Conservation (phyloP, 2,329 filamentous ascomycete species). For the Monosporascus sp. region DNA sequence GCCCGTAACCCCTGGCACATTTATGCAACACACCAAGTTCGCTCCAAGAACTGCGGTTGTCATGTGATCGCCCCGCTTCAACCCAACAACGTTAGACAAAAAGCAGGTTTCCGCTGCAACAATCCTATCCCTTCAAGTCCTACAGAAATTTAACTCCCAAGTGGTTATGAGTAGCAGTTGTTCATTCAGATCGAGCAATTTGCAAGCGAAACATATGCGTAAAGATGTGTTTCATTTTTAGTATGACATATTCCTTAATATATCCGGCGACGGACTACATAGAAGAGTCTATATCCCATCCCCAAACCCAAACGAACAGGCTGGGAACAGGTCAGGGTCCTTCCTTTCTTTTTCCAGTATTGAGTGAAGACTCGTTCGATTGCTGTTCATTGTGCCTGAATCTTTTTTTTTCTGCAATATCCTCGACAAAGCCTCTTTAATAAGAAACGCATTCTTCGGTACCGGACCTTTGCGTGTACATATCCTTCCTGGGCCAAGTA, state of each 20-base stretch:
- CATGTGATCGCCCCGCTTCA: too few species aligned
- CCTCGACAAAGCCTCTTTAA: constrained; percentile 16
- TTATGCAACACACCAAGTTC: too few species aligned
- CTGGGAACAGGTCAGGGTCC: constrained; percentile 7
- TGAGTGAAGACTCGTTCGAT: constrained; percentile 5
- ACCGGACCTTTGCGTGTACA: constrained; percentile 22
- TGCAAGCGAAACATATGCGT: too few species aligned
- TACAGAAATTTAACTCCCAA: too few species aligned
- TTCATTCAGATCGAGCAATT: too few species aligned
- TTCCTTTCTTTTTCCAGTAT: constrained; percentile 18
- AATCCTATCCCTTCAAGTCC: too few species aligned
- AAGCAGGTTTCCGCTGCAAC: too few species aligned
- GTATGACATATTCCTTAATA: constrained; percentile 17
- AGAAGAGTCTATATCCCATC: constrained; percentile 35
- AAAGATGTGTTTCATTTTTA: constrained; percentile 14
- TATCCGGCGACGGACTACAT: constrained; percentile 39
- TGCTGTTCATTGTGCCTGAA: constrained; percentile 15
- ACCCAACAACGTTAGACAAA: too few species aligned
- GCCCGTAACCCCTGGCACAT: too few species aligned
- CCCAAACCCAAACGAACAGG: constrained; percentile 19
- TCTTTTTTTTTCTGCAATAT: constrained; percentile 13
- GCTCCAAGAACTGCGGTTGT: too few species aligned
- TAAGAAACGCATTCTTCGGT: constrained; percentile 18
- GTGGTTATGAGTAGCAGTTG: too few species aligned
- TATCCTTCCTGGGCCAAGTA: constrained; percentile 18